These are phyloP conservation scores for Nitzschia sp. DNA, from an alignment of 108 stramenopile genomes.

Conservation along the genomic window DNA sequence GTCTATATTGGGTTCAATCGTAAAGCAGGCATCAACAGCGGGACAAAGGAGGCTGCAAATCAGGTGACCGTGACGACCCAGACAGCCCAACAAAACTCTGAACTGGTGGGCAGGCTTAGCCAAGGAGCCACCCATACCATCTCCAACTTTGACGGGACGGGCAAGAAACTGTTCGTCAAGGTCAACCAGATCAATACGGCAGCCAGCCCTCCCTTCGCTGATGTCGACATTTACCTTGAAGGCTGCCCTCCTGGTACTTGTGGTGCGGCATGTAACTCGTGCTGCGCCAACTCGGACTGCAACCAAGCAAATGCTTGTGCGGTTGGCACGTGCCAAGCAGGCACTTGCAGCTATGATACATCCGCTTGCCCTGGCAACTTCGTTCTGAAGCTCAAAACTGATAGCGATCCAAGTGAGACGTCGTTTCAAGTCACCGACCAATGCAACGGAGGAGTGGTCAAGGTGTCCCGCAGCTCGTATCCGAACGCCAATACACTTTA, in stretches of 20 bases:
- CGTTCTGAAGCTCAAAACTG: background rate
- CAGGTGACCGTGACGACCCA: constrained; percentile 28
- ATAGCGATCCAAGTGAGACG: background rate
- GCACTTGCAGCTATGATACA: background rate
- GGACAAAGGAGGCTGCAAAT: constrained; percentile 41
- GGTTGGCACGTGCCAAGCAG: background rate
- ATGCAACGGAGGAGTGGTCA: background rate
- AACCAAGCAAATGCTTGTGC: background rate
- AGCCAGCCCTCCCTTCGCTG: background rate
- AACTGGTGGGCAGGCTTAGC: constrained; percentile 35
- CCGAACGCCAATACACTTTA: background rate
- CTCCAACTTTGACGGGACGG: constrained; percentile 24
- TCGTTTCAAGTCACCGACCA: background rate
- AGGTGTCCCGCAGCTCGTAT: background rate
- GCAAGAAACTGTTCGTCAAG: constrained; percentile 4
- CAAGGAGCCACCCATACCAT: constrained; percentile 31
- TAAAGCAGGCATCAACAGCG: constrained; percentile 46
- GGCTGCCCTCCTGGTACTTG: background rate
- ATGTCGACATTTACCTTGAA: background rate
- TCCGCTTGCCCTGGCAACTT: background rate
- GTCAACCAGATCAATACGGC: background rate
- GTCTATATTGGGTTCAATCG: constrained; percentile 48
- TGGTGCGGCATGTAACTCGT: background rate
- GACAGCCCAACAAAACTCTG: constrained; percentile 23
- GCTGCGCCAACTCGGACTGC: background rate